Base-by-base conservation (phyloP, 805 yeast species). In the Metschnikowia reukaufii region DNA sequence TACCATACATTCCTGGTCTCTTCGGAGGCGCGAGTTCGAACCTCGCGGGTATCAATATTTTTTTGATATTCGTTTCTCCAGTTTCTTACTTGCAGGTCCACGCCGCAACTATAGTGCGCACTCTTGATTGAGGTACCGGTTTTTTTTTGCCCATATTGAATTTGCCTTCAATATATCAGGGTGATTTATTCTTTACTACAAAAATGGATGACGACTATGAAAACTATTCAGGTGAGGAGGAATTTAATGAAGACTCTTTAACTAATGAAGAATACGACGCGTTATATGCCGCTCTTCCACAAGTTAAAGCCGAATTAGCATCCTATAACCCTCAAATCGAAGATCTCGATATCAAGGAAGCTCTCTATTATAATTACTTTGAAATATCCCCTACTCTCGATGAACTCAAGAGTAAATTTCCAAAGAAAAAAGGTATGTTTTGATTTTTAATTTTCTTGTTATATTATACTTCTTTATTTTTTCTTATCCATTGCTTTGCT, bases 311-410 rank as follows among this genome's bases (percentile, higher is more conserved):
- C 30, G 55, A 61, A 43, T 53, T 77, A 30, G 60, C 54, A 16
- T 65, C 66, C 7, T 77, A 74, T 54, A 68, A 73, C 45, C 72
- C 76, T 41, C 60, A 61, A 7, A 71, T 79, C 39, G 67, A 71
- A 7, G 84, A 80, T 20, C 56, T 67, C 12, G 79, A 76, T 38
- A 62, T 85, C 49, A 78, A 81, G 56, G 84, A 81, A 52, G 67
- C 80, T 0, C 67, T 86, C 9, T 84, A 83, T 76, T 70, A 69
- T 52, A 79, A 81, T 54, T 82, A 82, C 59, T 77, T 77, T 58
- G 82, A 78, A 36, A 57, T 81, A 4, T 79, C 76, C 4, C 74
- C 74, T 10, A 62, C 88, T 0, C 53, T 82, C 6, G 70, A 65
- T 27, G 83, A 81, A 48, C 60, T 78, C 39, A 73, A 72, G 48